Percentiles rank a stretch among this genome's conserved stretches.
Conservation (phyloP, 371 early-diverging fungal species). For the Circinella umbellata region DNA sequence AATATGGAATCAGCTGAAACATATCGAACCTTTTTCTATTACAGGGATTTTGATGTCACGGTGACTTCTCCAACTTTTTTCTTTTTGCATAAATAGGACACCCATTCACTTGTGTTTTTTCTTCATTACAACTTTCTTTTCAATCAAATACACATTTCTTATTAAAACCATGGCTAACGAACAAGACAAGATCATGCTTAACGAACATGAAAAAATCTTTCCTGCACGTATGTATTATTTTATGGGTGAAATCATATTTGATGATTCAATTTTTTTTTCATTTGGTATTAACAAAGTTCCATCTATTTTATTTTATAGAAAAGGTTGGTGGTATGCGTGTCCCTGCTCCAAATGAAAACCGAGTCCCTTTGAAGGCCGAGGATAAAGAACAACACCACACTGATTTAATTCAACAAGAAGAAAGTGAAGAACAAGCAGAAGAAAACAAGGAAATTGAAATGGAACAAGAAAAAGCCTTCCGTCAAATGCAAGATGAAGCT, state of each 20-base stretch:
- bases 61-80: not conserved
- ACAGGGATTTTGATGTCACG: not conserved
- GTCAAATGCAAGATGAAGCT: slow-evolving; percentile 6
- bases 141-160: not conserved
- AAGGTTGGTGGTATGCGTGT: slow-evolving; percentile 22
- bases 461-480: slow-evolving; percentile 10
- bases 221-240: slow-evolving; percentile 2
- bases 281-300: not conserved
- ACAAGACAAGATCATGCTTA: not conserved
- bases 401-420: not conserved
- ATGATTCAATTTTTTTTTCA: not conserved
- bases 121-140: not conserved
- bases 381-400: slow-evolving; percentile 1
- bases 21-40: not conserved
- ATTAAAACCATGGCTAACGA: not conserved
- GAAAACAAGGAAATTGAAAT: slow-evolving; percentile 2
- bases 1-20: not conserved
- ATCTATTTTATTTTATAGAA: not conserved
- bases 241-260: not conserved
- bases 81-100: not conserved
- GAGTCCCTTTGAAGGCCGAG: slow-evolving; percentile 10
- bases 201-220: slow-evolving; percentile 3
- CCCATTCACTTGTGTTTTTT: not conserved
- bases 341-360: slow-evolving; percentile 9
- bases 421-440: slow-evolving; percentile 1